Percentiles rank a stretch among this genome's conserved stretches.
phyloP scores from a whole-genome alignment of 371 early-diverging fungal genomes.

The Mucor lusitanicus region DNA sequence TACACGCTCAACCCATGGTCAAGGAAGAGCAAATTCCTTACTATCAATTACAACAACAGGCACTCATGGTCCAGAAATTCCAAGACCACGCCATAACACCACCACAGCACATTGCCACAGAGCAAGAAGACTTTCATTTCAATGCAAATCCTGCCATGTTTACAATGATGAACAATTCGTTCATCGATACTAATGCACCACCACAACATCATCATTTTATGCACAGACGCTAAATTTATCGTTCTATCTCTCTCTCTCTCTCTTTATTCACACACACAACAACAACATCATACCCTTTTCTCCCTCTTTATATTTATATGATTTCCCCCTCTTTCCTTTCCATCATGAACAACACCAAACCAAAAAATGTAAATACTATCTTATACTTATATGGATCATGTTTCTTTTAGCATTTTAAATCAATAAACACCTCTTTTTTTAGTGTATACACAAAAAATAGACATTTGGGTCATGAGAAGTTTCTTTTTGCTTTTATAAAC shows the following conservation, averaged over 20 bases:
- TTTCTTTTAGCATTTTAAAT: neutral
- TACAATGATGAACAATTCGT: constrained; percentile 1
- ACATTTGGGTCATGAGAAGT: neutral
- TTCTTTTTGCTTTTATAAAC: neutral
- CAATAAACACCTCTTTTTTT: neutral
- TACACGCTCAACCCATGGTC: neutral
- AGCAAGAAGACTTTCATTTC: neutral
- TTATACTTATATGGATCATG: neutral
- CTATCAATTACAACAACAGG: constrained; percentile 1
- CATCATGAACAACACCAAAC: neutral
- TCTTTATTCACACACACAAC: neutral
- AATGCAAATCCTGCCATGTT: neutral
- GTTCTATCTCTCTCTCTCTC: neutral
- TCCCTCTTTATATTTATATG: neutral
- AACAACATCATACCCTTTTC: neutral
- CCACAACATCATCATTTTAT: constrained; percentile 5
- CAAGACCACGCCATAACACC: neutral
- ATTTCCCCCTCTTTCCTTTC: neutral
- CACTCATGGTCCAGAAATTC: constrained; percentile 3
- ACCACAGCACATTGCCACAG: neutral
- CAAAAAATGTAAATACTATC: neutral
- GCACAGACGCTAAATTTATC: constrained; percentile 12
- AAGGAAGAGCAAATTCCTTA: constrained; percentile 1
- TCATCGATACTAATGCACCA: neutral
- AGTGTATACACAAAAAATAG: neutral